Conservation (phyloP, 495 filamentous ascomycete species). For the Pseudevernia furfuracea region DNA sequence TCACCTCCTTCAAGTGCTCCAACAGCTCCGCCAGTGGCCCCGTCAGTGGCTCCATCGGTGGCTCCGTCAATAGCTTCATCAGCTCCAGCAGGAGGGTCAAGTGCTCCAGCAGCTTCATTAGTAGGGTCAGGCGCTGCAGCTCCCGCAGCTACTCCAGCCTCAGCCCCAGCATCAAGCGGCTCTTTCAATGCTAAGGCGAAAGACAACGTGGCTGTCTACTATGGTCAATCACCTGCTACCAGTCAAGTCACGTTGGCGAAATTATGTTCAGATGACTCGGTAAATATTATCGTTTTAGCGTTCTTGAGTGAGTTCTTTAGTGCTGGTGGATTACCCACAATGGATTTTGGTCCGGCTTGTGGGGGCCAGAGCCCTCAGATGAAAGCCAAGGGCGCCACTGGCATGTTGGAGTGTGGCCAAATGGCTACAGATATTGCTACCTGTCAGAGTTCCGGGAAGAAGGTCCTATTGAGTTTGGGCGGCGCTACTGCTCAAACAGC, state of each 20-base stretch:
- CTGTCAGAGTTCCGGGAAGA: slow-evolving; percentile 45
- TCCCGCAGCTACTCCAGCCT: neutral
- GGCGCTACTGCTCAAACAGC: slow-evolving; percentile 37
- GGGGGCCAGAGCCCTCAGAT: slow-evolving; percentile 22
- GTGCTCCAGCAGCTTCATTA: no score
- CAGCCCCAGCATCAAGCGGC: slow-evolving; percentile 11
- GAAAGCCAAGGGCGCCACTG: slow-evolving; percentile 22
- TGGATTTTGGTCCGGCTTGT: slow-evolving; percentile 29
- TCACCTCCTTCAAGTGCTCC: neutral
- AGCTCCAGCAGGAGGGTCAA: neutral
- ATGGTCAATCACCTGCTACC: slow-evolving; percentile 23
- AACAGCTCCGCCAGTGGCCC: neutral
- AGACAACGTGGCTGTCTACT: slow-evolving; percentile 27
- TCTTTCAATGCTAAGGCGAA: slow-evolving; percentile 16
- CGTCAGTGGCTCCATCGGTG: no score
- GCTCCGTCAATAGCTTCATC: neutral
- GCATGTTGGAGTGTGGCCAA: slow-evolving; percentile 36
- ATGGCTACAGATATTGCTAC: slow-evolving; percentile 40
- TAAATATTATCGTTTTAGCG: slow-evolving; percentile 46
- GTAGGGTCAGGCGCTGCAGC: neutral
- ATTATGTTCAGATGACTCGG: slow-evolving; percentile 30
- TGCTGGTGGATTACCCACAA: slow-evolving; percentile 27
- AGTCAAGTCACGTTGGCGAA: slow-evolving; percentile 18
- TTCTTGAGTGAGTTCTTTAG: slow-evolving; percentile 42
- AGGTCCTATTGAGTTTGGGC: slow-evolving; percentile 44